Conservation (phyloP, 257 asterid genomes). For the Linaria vulgaris region DNA sequence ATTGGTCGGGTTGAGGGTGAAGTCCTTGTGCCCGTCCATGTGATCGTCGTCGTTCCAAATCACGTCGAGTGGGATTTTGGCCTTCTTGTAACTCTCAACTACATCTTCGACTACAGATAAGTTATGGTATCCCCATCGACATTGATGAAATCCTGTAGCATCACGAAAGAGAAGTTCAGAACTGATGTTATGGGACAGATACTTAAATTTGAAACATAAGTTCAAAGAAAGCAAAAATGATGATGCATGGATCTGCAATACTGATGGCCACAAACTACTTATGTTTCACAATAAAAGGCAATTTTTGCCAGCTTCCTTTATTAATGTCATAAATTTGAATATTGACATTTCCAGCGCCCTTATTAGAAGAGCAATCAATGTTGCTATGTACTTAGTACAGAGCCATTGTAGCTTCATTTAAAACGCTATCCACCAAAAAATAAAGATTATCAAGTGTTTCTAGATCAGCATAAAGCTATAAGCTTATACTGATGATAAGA, state of each 20-base stretch:
- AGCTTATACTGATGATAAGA: neutral
- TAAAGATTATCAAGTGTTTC: neutral
- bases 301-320: neutral
- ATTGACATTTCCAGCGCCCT: neutral
- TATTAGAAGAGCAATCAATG: neutral
- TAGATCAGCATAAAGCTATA: no score
- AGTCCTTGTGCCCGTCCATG: constrained; percentile 93
- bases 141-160: constrained; percentile 91
- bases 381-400: neutral
- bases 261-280: no score
- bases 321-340: neutral
- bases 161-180: constrained; percentile 9
- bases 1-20: constrained; percentile 77
- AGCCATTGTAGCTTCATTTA: neutral
- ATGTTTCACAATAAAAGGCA: neutral
- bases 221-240: no score
- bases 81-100: constrained; percentile 68
- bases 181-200: no score
- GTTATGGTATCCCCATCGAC: constrained; percentile 97
- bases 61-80: constrained; percentile 90
- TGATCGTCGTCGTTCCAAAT: constrained; percentile 98
- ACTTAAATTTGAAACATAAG: no score
- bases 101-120: constrained; percentile 90
- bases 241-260: no score
- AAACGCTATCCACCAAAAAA: neutral